A percentile compares a stretch with the other conserved stretches of the same genome.
Evolutionary conservation across 768 basidiomycete species (phyloP).

Genomic region (Leccinum truebloodii): DNA sequence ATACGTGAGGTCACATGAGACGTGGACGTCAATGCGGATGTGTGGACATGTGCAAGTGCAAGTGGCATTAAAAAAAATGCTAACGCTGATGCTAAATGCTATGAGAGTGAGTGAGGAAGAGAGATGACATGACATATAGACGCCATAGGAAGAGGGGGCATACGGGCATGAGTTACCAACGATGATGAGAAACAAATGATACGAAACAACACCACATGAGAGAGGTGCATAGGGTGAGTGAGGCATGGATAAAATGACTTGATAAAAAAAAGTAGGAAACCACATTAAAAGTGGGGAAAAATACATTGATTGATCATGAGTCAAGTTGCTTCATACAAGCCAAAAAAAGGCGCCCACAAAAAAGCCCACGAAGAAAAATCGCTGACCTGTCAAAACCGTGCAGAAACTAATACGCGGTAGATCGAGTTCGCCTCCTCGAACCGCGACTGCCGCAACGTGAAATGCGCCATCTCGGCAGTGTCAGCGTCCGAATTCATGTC

Average conservation of each 20-base stretch:
- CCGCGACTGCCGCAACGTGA: slow-evolving; percentile 67
- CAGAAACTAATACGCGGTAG: slow-evolving; percentile 61
- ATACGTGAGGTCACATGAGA: not conserved
- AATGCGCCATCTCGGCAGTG: slow-evolving; percentile 76
- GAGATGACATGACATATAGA: not conserved
- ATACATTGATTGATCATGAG: slow-evolving; percentile 8
- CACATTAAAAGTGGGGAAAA: not conserved
- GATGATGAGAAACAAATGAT: not conserved
- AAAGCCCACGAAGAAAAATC: slow-evolving; percentile 8
- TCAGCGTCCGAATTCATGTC: slow-evolving; percentile 66
- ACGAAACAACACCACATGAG: not conserved
- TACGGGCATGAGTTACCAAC: not conserved
- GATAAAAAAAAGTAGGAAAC: not conserved
- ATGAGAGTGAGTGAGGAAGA: not conserved
- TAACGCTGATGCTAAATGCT: not conserved
- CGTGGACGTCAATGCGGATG: not conserved
- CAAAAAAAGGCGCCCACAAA: slow-evolving; percentile 11
- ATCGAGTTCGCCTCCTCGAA: slow-evolving; percentile 77
- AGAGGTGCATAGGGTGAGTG: not conserved
- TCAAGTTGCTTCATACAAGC: slow-evolving; percentile 13
- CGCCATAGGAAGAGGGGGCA: not conserved
- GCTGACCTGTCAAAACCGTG: slow-evolving; percentile 29
- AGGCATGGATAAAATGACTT: not conserved
- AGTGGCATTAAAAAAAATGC: not conserved
- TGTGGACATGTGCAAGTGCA: not conserved